A percentile compares a stretch with the other conserved stretches of the same genome.
These are phyloP conservation scores for Sugiyamaella smithiae DNA, from an alignment of 805 yeast species.

Conservation along the genomic window DNA sequence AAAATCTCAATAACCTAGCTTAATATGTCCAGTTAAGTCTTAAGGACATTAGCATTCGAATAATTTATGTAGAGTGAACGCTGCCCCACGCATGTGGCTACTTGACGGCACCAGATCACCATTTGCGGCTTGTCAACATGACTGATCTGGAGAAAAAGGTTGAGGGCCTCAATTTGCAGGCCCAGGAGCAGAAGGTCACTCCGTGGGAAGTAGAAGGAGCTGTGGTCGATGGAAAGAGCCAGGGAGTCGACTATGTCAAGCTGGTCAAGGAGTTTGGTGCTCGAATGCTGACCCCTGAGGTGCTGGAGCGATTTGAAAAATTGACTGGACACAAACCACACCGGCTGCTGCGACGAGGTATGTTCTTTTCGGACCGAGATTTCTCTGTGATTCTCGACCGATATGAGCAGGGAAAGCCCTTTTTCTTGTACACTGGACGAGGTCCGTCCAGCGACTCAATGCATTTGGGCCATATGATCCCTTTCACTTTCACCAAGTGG, in stretches of 20 bases:
- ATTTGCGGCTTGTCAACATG: background rate
- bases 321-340: conserved; percentile 93
- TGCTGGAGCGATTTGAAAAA: conserved; percentile 67
- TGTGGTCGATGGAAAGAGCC: conserved; percentile 89
- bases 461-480: conserved; percentile 97
- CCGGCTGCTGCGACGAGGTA: conserved; percentile 82
- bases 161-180: conserved; percentile 15
- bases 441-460: conserved; percentile 93
- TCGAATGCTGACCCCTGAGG: conserved; percentile 61
- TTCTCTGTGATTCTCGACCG: conserved; percentile 67
- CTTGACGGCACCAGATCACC: no score
- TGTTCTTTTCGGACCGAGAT: conserved; percentile 84
- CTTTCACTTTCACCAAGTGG: conserved; percentile 95
- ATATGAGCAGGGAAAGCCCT: conserved; percentile 92
- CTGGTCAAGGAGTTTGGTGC: conserved; percentile 88
- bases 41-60: no score
- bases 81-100: no score
- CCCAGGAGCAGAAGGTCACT: conserved; percentile 56
- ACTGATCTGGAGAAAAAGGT: conserved; percentile 16
- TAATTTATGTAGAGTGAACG: no score
- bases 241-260: conserved; percentile 88
- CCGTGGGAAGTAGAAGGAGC: conserved; percentile 99
- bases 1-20: no score
- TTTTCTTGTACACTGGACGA: conserved; percentile 94
- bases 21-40: no score